Evolutionary conservation across 2,329 filamentous ascomycete species (phyloP).

Genomic region (Aspergillus ruber): DNA sequence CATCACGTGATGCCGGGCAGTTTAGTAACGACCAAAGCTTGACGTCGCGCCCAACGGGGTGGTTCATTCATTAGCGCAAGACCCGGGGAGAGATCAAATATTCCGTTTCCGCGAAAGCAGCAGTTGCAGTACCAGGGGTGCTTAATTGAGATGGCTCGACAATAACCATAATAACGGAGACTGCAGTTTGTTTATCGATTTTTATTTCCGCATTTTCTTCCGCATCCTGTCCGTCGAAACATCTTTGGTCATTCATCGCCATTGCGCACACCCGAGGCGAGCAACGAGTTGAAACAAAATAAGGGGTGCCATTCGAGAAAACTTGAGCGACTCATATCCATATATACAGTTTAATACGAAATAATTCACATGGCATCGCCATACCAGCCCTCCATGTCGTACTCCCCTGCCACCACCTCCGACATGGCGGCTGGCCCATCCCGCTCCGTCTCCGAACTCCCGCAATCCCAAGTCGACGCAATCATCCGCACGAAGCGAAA

Average conservation of each 20-base stretch:
- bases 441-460: constrained; percentile 33
- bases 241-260: neutral
- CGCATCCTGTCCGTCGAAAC: too few species aligned
- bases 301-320: neutral
- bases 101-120: too few species aligned
- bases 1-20: too few species aligned
- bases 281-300: neutral
- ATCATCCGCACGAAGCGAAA: constrained; percentile 44
- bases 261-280: neutral
- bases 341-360: neutral
- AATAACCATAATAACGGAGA: too few species aligned
- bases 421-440: constrained; percentile 19
- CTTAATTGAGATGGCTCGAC: too few species aligned
- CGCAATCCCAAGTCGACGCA: constrained; percentile 41
- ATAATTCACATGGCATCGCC: constrained; percentile 22
- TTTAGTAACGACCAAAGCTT: too few species aligned
- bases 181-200: too few species aligned
- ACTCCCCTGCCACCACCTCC: constrained; percentile 20
- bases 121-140: too few species aligned
- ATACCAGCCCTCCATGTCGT: constrained; percentile 22
- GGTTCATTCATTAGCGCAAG: too few species aligned
- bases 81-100: too few species aligned
- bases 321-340: neutral
- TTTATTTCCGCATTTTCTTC: too few species aligned
- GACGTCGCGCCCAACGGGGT: too few species aligned